A percentile compares a stretch with the other conserved stretches of the same genome.
These are phyloP conservation scores for Postia placenta DNA, from an alignment of 768 basidiomycete genomes.

Conservation along the genomic window DNA sequence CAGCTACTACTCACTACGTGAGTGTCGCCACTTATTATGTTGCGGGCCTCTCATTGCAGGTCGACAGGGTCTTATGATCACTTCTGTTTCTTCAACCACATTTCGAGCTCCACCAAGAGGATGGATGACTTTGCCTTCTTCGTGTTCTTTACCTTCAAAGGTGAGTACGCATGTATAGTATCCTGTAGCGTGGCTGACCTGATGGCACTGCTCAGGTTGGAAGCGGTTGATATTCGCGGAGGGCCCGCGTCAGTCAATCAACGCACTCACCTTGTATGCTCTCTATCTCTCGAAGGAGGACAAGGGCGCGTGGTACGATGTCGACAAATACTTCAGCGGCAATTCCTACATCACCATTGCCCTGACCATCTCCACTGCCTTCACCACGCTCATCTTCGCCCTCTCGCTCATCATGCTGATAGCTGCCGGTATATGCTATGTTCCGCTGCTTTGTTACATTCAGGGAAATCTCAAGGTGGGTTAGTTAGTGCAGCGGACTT, in stretches of 20 bases:
- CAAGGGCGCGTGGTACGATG: constrained; percentile 55
- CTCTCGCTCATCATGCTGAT: constrained; percentile 80
- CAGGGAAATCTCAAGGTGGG: constrained; percentile 92
- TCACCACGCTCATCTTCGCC: constrained; percentile 84
- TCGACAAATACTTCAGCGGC: constrained; percentile 74
- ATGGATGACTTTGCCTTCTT: constrained; percentile 99
- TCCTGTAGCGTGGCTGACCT: too few species aligned
- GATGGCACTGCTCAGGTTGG: constrained; percentile 48
- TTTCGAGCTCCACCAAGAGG: constrained; percentile 90
- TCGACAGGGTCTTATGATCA: constrained; percentile 84
- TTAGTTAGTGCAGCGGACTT: constrained; percentile 2
- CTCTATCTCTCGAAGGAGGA: constrained; percentile 61
- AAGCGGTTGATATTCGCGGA: constrained; percentile 88
- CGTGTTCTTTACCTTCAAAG: constrained; percentile 99
- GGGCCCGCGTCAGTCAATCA: constrained; percentile 95
- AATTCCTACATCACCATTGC: constrained; percentile 68
- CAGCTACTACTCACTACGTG: constrained; percentile 92
- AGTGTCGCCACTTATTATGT: constrained; percentile 24
- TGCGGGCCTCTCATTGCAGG: background rate
- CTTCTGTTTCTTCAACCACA: constrained; percentile 98
- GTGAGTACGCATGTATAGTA: constrained; percentile 35
- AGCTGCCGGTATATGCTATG: constrained; percentile 79
- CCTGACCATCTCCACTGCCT: constrained; percentile 82
- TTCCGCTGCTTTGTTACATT: constrained; percentile 94
- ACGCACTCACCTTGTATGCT: constrained; percentile 93